phyloP scores from a whole-genome alignment of 306 rosid species.

The Psophocarpus tetragonolobus region DNA sequence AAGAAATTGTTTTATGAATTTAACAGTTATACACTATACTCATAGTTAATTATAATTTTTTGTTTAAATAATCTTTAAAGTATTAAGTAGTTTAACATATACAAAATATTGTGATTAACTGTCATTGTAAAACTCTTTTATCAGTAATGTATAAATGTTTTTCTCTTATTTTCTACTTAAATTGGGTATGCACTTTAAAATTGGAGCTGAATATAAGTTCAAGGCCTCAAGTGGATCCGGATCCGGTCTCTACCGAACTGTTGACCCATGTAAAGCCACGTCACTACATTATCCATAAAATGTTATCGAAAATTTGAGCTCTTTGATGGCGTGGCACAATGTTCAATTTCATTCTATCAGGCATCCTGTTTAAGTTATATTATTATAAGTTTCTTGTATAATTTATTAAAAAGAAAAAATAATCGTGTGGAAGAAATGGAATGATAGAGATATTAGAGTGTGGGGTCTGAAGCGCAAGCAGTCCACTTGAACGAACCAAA shows the following conservation, averaged over 20 bases:
- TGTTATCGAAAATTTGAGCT: constrained; percentile 44
- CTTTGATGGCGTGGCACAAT: constrained; percentile 53
- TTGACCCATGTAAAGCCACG: constrained; percentile 49
- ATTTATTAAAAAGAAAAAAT: neutral
- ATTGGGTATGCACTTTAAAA: too few relatives aligned
- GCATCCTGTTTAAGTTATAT: neutral
- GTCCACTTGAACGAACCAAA: constrained; percentile 51
- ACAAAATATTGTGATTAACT: too few relatives aligned
- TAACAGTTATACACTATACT: too few relatives aligned
- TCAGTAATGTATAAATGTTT: too few relatives aligned
- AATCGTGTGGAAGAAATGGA: constrained; percentile 54
- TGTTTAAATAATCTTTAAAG: too few relatives aligned
- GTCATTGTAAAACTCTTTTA: too few relatives aligned
- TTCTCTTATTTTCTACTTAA: too few relatives aligned
- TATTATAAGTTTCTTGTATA: neutral
- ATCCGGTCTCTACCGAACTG: neutral
- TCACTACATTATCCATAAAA: constrained; percentile 60
- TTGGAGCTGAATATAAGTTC: too few relatives aligned
- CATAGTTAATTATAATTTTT: too few relatives aligned
- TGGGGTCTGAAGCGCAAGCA: constrained; percentile 43
- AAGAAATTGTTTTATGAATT: too few relatives aligned
- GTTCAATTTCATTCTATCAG: neutral
- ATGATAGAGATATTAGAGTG: constrained; percentile 47
- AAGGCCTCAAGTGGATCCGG: neutral
- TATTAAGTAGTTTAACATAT: too few relatives aligned